Conservation (phyloP, 2,329 filamentous ascomycete genomes). For the Fusarium oxysporum region DNA sequence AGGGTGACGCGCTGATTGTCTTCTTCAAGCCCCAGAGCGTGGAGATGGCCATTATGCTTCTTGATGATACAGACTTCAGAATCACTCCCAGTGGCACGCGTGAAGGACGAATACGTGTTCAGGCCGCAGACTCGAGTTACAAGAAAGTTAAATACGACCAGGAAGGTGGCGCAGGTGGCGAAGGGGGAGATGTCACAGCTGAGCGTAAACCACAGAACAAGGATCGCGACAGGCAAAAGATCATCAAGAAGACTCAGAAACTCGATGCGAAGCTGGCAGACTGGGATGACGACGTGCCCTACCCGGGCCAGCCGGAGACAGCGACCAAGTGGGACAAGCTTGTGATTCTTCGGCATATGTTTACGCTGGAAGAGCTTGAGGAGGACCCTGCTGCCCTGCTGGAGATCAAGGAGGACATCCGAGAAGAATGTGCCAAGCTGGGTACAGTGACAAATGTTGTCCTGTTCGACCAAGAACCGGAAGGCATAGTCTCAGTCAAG, state of each 20-base stretch:
- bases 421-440: conserved; percentile 87
- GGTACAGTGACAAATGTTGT: conserved; percentile 92
- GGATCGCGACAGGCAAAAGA: conserved; percentile 83
- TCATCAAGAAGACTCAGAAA: conserved; percentile 91
- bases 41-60: conserved; percentile 80
- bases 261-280: conserved; percentile 92
- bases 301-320: conserved; percentile 56
- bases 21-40: conserved; percentile 98
- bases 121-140: conserved; percentile 88
- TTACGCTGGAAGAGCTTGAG: conserved; percentile 85
- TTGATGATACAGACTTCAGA: conserved; percentile 86
- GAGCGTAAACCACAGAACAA: conserved; percentile 60
- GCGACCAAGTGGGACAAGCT: conserved; percentile 76
- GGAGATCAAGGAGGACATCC: conserved; percentile 95
- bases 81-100: conserved; percentile 64
- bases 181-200: conserved; percentile 45
- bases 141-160: conserved; percentile 83
- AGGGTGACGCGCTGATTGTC: conserved; percentile 91
- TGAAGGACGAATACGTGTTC: conserved; percentile 79
- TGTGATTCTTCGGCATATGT: conserved; percentile 93
- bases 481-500: conserved; percentile 86
- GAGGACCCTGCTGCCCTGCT: conserved; percentile 85
- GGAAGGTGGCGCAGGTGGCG: conserved; percentile 42
- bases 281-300: conserved; percentile 91
- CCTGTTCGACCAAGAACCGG: conserved; percentile 86